A percentile compares a stretch with the other conserved stretches of the same genome.
These are phyloP conservation scores for Globisporangium paddicum DNA, from an alignment of 352 stramenopile genomes.

Conservation along the genomic window DNA sequence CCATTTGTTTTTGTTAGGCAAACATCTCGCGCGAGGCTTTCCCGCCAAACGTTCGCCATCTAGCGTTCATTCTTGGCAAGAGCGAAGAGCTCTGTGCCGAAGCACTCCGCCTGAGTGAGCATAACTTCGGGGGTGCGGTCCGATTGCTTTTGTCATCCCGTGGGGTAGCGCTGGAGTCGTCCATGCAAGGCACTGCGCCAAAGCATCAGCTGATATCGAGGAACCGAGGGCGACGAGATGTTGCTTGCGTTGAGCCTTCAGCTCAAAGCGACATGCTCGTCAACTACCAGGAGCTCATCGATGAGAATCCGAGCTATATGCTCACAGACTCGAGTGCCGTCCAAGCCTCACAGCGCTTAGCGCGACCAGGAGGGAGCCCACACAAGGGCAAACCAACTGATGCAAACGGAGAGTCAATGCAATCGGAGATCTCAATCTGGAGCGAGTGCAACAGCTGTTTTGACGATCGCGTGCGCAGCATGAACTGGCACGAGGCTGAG, in stretches of 20 bases:
- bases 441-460: constrained; percentile 60
- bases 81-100: constrained; percentile 50
- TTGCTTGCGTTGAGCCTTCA: not conserved
- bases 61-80: constrained; percentile 45
- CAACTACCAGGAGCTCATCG: constrained; percentile 63
- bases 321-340: constrained; percentile 55
- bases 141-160: constrained; percentile 47
- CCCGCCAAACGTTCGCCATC: constrained; percentile 34
- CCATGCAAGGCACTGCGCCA: not conserved
- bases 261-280: constrained; percentile 15
- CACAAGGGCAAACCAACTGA: constrained; percentile 36
- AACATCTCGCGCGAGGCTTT: constrained; percentile 20
- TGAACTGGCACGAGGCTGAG: constrained; percentile 61
- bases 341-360: constrained; percentile 15
- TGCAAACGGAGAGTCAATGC: constrained; percentile 9
- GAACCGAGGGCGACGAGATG: not conserved
- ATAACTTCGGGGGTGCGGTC: constrained; percentile 48
- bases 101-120: constrained; percentile 42
- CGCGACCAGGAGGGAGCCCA: constrained; percentile 33
- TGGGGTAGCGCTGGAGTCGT: constrained; percentile 27
- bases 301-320: constrained; percentile 78
- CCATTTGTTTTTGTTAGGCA: not conserved
- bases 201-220: not conserved
- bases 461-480: constrained; percentile 52
- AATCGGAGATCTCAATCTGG: constrained; percentile 54